Conservation (phyloP, 257 asterid genomes). For the Osmanthus fragrans region DNA sequence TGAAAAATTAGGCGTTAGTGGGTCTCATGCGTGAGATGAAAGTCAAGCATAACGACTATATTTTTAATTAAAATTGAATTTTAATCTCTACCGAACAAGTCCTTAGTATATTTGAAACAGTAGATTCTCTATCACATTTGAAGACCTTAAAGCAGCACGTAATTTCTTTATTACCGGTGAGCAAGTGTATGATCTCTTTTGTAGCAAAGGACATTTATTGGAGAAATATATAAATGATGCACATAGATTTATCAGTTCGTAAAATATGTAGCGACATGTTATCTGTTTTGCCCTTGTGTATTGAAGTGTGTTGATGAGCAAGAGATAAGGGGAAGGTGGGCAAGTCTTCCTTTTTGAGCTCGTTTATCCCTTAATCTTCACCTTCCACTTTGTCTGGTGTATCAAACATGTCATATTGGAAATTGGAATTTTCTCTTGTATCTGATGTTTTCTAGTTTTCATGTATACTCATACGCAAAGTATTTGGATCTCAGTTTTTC, state of each 20-base stretch:
- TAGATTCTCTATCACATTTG: background rate
- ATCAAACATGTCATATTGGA: background rate
- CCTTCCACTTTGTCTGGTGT: background rate
- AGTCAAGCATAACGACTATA: too few relatives aligned
- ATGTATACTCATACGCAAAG: background rate
- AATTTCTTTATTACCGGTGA: background rate
- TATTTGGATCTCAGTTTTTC: slow-evolving; percentile 10
- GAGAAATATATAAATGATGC: background rate
- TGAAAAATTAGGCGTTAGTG: too few relatives aligned
- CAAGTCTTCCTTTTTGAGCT: background rate
- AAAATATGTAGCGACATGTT: too few relatives aligned
- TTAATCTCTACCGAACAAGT: too few relatives aligned
- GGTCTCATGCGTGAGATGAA: too few relatives aligned
- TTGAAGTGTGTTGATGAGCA: background rate
- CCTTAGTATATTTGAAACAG: background rate
- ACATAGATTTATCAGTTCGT: background rate
- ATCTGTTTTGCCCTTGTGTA: background rate
- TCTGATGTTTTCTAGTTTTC: background rate
- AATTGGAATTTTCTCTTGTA: background rate
- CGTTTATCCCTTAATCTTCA: background rate
- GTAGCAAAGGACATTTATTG: background rate
- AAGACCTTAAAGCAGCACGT: background rate
- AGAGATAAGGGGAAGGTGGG: background rate
- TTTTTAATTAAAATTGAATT: too few relatives aligned
- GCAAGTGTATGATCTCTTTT: background rate